Evolutionary conservation across 2,329 filamentous ascomycete species (phyloP), one percentile per base, ranked within the genome.

Genomic region (Tolypocladium sp.): DNA sequence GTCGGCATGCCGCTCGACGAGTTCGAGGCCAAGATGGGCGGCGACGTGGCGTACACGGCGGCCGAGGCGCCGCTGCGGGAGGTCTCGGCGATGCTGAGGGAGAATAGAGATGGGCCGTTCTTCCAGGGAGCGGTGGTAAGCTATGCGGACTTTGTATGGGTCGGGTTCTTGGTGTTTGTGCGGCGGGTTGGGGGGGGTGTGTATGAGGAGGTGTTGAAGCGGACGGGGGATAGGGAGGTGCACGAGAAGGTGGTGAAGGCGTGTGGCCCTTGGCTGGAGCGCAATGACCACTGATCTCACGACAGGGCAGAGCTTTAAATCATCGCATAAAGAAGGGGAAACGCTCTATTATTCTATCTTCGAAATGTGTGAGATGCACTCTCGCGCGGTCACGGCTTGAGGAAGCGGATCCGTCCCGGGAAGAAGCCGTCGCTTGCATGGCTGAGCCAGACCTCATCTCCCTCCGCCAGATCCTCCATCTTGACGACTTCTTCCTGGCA

Each of bases 91-190:
- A 49, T 49, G 44, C 25, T 49, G 62, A 79, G 79, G 64, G 80
- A 85, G 70, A 80, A 80, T 42, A 67, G 73, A 0, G 76, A 79
- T 0, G 87, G 88, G 0, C 82, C 83, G 0, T 90, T 83, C 67
- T 83, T 90, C 58, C 55, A 82, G 61, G 88, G 88, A 0, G 71
- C 79, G 54, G 77, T 76, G 60, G 73, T 33, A 13, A 17, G 44
- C 44, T 49, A 49, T 6, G 44, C 44, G 15, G 44, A 49, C 10
- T 49, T 49, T 22, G 44, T 49, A 9, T 49, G 44, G 44, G 25
- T 49, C 6, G 44, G 13, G 44, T 30, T 49, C 44, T 49, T 49
- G 44, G 44, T 49, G 13, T 49, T 30, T 20, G 44, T 49, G 44
- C 44, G 25, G 15, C 44, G 44, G 15, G 25, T 13, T 17, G 25